Evolutionary conservation across 2,329 filamentous ascomycete genomes (phyloP), one percentile per base, ranked within the genome.

Genomic region (Aureobasidium pullulans): DNA sequence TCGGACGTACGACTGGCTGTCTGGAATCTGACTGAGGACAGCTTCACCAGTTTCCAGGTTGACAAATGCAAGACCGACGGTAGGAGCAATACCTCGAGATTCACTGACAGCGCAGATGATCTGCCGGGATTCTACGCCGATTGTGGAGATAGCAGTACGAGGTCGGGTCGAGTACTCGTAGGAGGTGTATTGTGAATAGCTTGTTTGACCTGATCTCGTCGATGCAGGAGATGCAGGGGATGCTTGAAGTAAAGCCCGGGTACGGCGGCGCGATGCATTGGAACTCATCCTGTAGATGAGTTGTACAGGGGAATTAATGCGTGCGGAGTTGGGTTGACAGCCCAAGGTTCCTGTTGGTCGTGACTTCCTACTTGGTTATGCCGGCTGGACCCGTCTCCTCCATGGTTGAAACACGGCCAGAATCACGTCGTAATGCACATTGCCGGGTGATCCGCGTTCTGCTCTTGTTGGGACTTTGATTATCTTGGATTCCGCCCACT

Each of bases 21-120:
- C 93, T 68, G 88, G 91, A 64, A 97, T 93, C 68, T 96, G 90
- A 68, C 90, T 95, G 40, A 97, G 80, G 31, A 91, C 84, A 15
- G 85, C 89, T 73, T 96, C 90, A 40, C 88, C 89, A 2, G 89
- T 92, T 43, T 89, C 86, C 3, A 95, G 79, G 68, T 97, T 95
- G 68, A 96, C 79, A 68, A 96, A 92, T 2, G 90, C 89, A 42
- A 96, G 78, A 0, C 93, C 92, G 1, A 97, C 86, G 0, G 86
- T 88, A 0, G 91, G 90, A 23, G 89, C 86, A 4, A 96, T 83
- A 5, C 90, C 90, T n/a, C 92, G 87, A 44, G 89, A 90, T 71
- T 96, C 91, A 66, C 85, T 89, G 50, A 96, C 75, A 4, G 93
- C 92, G 72, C 93, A 97, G n/a, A 96, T 78, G 57, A 96, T 84